These are phyloP conservation scores for Eucalyptus curtisii DNA, from an alignment of 345 rosid genomes.

Conservation along the genomic window DNA sequence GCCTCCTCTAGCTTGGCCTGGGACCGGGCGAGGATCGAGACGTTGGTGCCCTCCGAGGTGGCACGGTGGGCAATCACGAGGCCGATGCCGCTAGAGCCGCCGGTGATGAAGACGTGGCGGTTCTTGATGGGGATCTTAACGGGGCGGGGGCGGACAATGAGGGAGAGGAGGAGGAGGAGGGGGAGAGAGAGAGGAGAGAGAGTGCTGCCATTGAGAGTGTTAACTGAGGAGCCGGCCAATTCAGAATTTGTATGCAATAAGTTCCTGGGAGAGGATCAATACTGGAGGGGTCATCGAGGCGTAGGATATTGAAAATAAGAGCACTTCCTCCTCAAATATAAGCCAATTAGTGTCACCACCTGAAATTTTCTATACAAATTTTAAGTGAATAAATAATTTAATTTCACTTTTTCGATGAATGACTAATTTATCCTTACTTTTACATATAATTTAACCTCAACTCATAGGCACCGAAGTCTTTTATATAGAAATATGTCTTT, in stretches of 20 bases:
- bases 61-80: constrained; percentile 65
- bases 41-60: constrained; percentile 57
- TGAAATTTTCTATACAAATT: neutral
- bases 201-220: neutral
- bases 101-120: constrained; percentile 86
- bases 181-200: constrained; percentile 11
- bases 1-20: constrained; percentile 54
- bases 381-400: neutral
- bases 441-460: neutral
- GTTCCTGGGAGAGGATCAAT: neutral
- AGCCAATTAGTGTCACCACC: neutral
- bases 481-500: neutral
- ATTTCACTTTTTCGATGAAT: neutral
- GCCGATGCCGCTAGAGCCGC: constrained; percentile 89
- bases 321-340: neutral
- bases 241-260: neutral
- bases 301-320: neutral
- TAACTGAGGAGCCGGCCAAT: neutral
- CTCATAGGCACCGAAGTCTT: neutral
- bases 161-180: constrained; percentile 23
- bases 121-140: constrained; percentile 47
- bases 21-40: constrained; percentile 72
- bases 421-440: neutral
- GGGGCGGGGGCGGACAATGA: constrained; percentile 50
- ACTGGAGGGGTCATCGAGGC: neutral